phyloP scores from a whole-genome alignment of 2,329 filamentous ascomycete species.

The Hymenoscyphus occultus region DNA sequence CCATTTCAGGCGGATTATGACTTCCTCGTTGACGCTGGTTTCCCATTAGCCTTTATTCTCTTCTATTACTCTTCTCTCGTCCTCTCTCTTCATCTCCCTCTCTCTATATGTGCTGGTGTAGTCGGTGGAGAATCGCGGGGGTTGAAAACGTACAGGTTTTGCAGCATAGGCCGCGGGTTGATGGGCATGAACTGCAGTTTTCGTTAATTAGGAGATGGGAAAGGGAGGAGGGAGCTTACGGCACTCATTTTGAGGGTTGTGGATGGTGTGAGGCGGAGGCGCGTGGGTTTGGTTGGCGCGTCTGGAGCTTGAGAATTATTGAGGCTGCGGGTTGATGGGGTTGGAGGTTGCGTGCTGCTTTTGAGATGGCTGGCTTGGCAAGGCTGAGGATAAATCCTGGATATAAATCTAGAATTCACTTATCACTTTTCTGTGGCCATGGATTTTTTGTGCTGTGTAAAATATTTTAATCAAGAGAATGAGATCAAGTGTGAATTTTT shows the following conservation, averaged over 20 bases:
- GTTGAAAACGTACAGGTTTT: constrained; percentile 68
- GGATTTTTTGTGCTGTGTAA: no score
- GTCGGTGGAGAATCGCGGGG: constrained; percentile 4
- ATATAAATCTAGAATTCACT: no score
- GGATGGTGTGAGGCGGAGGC: constrained; percentile 15
- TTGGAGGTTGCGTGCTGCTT: constrained; percentile 23
- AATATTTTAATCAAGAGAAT: no score
- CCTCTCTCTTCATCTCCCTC: neutral
- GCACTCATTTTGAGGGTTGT: constrained; percentile 26
- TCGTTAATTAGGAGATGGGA: constrained; percentile 19
- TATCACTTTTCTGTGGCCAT: no score
- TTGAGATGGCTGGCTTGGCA: constrained; percentile 2
- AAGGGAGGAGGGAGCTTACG: constrained; percentile 17
- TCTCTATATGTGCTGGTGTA: neutral
- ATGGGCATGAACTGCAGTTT: constrained; percentile 74
- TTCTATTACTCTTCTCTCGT: neutral
- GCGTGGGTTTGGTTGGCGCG: constrained; percentile 20
- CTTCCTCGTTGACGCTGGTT: constrained; percentile 77
- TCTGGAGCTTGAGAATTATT: constrained; percentile 21
- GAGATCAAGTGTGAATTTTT: no score
- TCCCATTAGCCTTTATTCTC: constrained; percentile 16
- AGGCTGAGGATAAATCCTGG: neutral
- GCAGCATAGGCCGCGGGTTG: constrained; percentile 95
- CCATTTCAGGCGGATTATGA: constrained; percentile 95
- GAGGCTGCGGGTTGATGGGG: constrained; percentile 19